Evolutionary conservation across 495 filamentous ascomycete species (phyloP), one percentile per base, ranked within the genome.

Genomic region (Parathielavia hyrcaniae): DNA sequence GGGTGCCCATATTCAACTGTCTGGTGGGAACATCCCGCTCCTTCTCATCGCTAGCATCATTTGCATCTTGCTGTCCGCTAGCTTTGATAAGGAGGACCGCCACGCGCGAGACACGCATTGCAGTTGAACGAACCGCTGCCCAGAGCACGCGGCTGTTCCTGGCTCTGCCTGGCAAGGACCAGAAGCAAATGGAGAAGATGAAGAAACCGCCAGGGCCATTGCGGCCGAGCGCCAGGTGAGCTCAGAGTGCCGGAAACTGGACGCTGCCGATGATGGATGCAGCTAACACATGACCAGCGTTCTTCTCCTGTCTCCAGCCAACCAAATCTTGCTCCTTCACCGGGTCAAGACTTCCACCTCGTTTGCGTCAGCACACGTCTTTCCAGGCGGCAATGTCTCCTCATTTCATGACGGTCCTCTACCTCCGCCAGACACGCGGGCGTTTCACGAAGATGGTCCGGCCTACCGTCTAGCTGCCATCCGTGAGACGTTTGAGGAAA

Each of bases 401-500:
- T 52, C 72, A 0, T 80, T 82, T 43, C 84, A 90, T 57, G 90
- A 96, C 57, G 89, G 85, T 9, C 59, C 71, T 0, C 75, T 84
- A 30, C 82, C 83, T 7, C 64, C 69, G 0, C 66, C 75, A 0
- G 73, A 77, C 7, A 66, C 71, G 38, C 60, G 64, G 0, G 68
- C 69, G n/a, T 67, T 83, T 13, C 89, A 95, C 67, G 67, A 77
- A 8, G 90, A 95, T 67, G 80, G 80, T 5, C 66, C 73, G 17
- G 78, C 79, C 8, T 96, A 96, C 63, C 76, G 90, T 12, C 69
- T 86, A 14, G 90, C 83, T 22, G 93, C 92, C 0, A 83, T 97
- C 53, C 78, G 92, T 4, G 92, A 97, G 74, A 87, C 90, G 1
- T 97, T 98, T 66, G 93, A 98, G 67, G 93, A 97, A 70, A 91